These are phyloP conservation scores for Nicotiana noctiflora DNA, from an alignment of 257 asterid genomes.

Conservation along the genomic window DNA sequence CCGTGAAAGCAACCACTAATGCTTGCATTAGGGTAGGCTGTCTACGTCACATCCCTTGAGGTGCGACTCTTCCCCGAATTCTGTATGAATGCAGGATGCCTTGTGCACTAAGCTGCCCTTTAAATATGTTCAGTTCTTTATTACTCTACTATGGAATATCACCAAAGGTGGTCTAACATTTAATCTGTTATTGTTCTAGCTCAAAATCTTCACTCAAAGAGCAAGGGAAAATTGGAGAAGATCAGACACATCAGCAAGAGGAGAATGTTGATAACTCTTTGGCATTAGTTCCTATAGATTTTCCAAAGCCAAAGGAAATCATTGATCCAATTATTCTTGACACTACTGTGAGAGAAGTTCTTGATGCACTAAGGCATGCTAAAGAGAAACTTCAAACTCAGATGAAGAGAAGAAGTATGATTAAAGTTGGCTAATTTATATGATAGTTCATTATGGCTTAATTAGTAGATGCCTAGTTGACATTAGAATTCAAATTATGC, in stretches of 20 bases:
- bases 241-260: neutral
- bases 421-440: slow-evolving; percentile 35
- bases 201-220: slow-evolving; percentile 16
- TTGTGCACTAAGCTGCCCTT: no score
- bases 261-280: slow-evolving; percentile 36
- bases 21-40: no score
- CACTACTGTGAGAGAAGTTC: slow-evolving; percentile 53
- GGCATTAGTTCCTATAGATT: slow-evolving; percentile 35
- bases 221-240: slow-evolving; percentile 4
- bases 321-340: slow-evolving; percentile 62
- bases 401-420: slow-evolving; percentile 44
- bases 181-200: slow-evolving; percentile 5
- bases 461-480: no score
- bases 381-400: slow-evolving; percentile 57
- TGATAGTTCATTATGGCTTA: no score
- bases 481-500: no score
- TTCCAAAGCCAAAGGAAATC: slow-evolving; percentile 12
- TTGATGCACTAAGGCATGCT: slow-evolving; percentile 47
- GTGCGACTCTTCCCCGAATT: no score
- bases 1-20: no score
- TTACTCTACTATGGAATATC: neutral
- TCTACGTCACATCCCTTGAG: no score
- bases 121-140: no score
- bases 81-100: no score
- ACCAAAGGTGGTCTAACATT: neutral